These are phyloP conservation scores for Evernia prunastri DNA, from an alignment of 495 filamentous ascomycete species.

Conservation along the genomic window DNA sequence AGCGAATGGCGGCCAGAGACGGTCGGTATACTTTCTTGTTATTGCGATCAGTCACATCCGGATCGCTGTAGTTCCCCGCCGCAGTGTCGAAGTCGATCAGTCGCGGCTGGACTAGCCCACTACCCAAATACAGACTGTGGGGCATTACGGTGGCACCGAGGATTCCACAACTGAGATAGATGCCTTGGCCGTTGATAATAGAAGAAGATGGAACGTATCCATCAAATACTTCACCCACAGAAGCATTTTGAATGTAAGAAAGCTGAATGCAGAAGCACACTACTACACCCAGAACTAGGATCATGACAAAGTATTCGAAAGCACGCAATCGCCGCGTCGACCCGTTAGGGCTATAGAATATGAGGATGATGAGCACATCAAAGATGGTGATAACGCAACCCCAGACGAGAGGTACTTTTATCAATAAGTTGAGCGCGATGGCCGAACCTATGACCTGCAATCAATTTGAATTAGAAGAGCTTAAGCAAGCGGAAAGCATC, in stretches of 20 bases:
- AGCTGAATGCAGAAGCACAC: constrained; percentile 90
- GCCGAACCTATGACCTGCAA: constrained; percentile 78
- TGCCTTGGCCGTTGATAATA: constrained; percentile 61
- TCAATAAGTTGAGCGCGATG: constrained; percentile 79
- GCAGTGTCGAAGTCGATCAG: constrained; percentile 70
- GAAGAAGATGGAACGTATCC: constrained; percentile 77
- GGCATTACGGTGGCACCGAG: constrained; percentile 94
- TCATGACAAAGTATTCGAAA: constrained; percentile 78
- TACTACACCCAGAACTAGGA: constrained; percentile 74
- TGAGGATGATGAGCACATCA: constrained; percentile 76
- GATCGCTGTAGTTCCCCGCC: constrained; percentile 46
- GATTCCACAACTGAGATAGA: constrained; percentile 90
- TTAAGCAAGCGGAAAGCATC: neutral
- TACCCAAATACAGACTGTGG: constrained; percentile 84
- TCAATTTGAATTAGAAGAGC: constrained; percentile 8
- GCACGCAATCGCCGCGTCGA: constrained; percentile 63
- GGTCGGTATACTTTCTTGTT: constrained; percentile 65
- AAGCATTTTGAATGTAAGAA: constrained; percentile 60
- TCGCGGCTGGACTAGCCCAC: constrained; percentile 76
- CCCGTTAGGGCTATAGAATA: constrained; percentile 77
- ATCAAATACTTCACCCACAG: constrained; percentile 67
- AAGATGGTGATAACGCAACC: constrained; percentile 81
- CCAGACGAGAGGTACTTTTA: constrained; percentile 74
- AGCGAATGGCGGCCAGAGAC: constrained; percentile 66
- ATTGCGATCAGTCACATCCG: constrained; percentile 19